Evolutionary conservation across 176 grass and related monocot species (phyloP), one percentile per base, ranked within the genome.

Genomic region (Olyra latifolia): DNA sequence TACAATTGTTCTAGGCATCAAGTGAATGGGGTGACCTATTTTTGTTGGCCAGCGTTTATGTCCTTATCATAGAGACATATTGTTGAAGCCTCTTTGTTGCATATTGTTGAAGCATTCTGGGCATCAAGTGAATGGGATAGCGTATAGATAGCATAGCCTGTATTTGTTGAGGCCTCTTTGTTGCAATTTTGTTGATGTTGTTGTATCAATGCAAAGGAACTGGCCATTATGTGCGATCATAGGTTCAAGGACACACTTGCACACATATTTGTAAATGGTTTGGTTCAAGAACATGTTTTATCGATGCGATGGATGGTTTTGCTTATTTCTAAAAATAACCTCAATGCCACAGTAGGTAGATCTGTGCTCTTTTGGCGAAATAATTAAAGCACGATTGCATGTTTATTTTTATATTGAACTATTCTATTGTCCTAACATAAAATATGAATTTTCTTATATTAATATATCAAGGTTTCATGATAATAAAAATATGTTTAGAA

Each of bases 161-260:
- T 74, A 85, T 77, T 65, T 78, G 57, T 65, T 66, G 55, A 78
- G 63, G 38, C 57, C 66, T 66, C 3, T 62, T 81, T n/a, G 22
- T 77, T 15, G 23, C 77, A 50, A 54, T 81, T 81, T 81, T 76
- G 53, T 69, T 57, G 80, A 24, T 81, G 44, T 23, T 80, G 63
- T 39, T 55, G 44, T 70, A 54, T 29, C 63, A 20, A 61, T 71
- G 35, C 6, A 38, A 63, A 71, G 32, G 55, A 59, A 58, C 54
- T 9, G 55, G 35, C 66, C 29, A 72, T 29, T 24, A 17, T n/a
- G 47, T 66, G 52, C 14, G n/a, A n/a, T n/a, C n/a, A n/a, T n/a
- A n/a, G n/a, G 28, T 84, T 24, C 3, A 70, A 78, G 52, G 29
- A 65, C 4, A 53, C 54, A 42, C 40, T n/a, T 0, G 19, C 12